These are phyloP conservation scores for Phaeosphaeriaceae sp. DNA, from an alignment of 2,329 filamentous ascomycete genomes.

Conservation along the genomic window DNA sequence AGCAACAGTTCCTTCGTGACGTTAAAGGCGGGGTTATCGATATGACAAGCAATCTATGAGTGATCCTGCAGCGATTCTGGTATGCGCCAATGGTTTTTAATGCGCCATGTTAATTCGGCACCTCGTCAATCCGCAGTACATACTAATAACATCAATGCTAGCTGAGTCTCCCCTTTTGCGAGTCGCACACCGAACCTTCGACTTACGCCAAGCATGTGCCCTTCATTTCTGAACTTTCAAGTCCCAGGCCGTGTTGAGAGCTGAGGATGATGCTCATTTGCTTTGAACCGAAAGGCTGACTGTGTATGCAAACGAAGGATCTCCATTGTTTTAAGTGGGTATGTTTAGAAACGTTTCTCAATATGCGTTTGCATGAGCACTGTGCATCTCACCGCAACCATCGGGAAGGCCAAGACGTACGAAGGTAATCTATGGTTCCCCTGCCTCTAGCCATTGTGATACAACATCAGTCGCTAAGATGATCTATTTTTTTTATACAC, in stretches of 20 bases:
- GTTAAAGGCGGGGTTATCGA: conserved; percentile 11
- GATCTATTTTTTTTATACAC: too few relatives aligned
- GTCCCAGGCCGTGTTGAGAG: conserved; percentile 6
- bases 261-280: background rate
- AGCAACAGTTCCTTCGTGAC: conserved; percentile 16
- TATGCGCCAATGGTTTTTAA: conserved; percentile 7
- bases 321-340: background rate
- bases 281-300: too few relatives aligned
- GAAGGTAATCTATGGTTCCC: background rate
- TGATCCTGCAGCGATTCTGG: conserved; percentile 2
- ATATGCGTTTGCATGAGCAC: background rate
- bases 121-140: background rate
- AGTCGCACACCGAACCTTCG: conserved; percentile 16
- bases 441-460: background rate
- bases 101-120: conserved; percentile 12
- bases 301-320: background rate
- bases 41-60: conserved; percentile 6
- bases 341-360: conserved; percentile 11
- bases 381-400: background rate
- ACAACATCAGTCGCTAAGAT: too few relatives aligned
- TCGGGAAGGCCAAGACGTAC: background rate
- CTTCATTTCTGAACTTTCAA: conserved; percentile 12
- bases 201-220: conserved; percentile 21
- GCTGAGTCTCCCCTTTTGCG: conserved; percentile 17
- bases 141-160: background rate